These are phyloP conservation scores for Aspergillus aculeatus DNA, from an alignment of 2,329 filamentous ascomycete species.

Conservation along the genomic window DNA sequence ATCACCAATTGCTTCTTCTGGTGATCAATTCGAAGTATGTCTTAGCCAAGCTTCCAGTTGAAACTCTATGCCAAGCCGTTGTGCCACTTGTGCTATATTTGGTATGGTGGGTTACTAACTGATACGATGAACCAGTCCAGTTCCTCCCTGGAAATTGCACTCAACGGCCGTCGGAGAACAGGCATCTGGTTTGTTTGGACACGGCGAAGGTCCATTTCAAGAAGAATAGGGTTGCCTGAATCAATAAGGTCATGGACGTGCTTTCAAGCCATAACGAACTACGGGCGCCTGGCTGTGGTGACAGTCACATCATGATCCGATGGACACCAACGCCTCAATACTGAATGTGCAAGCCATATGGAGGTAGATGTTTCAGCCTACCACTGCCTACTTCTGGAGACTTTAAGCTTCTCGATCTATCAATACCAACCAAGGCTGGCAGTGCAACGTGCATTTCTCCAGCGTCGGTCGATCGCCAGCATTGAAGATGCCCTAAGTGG, in stretches of 20 bases:
- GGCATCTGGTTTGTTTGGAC: no score
- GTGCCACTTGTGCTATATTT: not conserved
- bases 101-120: not conserved
- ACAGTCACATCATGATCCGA: no score
- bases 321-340: no score
- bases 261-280: no score
- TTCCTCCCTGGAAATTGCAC: not conserved
- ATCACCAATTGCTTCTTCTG: not conserved
- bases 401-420: not conserved
- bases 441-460: not conserved
- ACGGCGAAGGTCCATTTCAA: no score
- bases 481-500: not conserved
- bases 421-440: not conserved
- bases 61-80: not conserved
- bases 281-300: no score
- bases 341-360: no score
- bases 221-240: no score
- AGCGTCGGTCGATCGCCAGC: not conserved
- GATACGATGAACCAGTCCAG: not conserved
- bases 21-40: not conserved
- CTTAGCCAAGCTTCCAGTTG: not conserved
- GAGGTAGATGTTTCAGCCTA: not conserved
- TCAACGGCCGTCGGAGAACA: not conserved
- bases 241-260: no score
- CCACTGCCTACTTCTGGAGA: not conserved